Conservation (phyloP, 257 asterid genomes). For the Fraxinus americana region DNA sequence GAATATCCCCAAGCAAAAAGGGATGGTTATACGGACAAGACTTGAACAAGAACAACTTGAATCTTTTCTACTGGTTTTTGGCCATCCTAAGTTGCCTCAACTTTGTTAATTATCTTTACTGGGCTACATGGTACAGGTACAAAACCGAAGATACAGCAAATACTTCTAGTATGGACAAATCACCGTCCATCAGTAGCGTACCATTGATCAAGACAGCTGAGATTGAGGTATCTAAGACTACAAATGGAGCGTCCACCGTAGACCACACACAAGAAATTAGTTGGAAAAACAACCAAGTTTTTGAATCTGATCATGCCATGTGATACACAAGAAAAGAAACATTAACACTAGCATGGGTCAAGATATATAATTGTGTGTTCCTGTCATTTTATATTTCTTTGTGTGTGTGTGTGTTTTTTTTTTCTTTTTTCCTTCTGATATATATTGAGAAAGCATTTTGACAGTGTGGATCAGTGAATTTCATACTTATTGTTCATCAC, state of each 20-base stretch:
- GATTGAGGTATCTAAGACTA: slow-evolving; percentile 17
- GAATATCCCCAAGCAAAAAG: slow-evolving; percentile 38
- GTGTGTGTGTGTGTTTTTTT: slow-evolving; percentile 28
- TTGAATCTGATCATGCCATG: slow-evolving; percentile 20
- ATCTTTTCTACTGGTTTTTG: slow-evolving; percentile 76
- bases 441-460: not conserved
- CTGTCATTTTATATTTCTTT: not conserved
- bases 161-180: not conserved
- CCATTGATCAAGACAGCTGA: slow-evolving; percentile 37
- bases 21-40: slow-evolving; percentile 75
- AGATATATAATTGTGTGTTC: slow-evolving; percentile 28
- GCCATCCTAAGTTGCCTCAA: slow-evolving; percentile 66
- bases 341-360: slow-evolving; percentile 4
- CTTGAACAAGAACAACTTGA: slow-evolving; percentile 56
- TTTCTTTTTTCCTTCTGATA: not conserved
- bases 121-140: slow-evolving; percentile 78
- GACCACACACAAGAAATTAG: slow-evolving; percentile 20
- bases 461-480: not conserved
- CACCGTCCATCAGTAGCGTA: slow-evolving; percentile 15
- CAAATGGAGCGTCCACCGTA: slow-evolving; percentile 24
- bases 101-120: slow-evolving; percentile 62
- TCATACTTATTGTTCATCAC: not conserved
- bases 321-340: not conserved
- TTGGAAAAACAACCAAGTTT: slow-evolving; percentile 27
- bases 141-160: slow-evolving; percentile 32